Conservation (phyloP, 2,329 filamentous ascomycete genomes). For the Sarocladium brachiariae region DNA sequence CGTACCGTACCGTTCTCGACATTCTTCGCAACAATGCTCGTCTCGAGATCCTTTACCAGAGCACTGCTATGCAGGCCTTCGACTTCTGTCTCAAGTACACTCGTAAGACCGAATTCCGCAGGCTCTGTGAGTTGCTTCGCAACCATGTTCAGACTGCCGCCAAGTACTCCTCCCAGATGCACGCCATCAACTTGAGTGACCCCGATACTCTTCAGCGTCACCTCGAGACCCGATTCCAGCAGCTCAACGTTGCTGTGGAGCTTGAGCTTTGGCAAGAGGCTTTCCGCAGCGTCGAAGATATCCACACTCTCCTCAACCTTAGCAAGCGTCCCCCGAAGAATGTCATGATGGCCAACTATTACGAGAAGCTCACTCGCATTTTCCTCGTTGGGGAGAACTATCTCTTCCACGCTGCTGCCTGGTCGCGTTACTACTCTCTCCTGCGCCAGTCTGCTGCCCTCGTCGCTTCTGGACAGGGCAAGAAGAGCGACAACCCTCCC, state of each 20-base stretch:
- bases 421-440: conserved; percentile 95
- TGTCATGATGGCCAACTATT: conserved; percentile 99
- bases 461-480: conserved; percentile 75
- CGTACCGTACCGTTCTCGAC: conserved; percentile 94
- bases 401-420: conserved; percentile 96
- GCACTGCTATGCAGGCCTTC: conserved; percentile 95
- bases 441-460: conserved; percentile 83
- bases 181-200: conserved; percentile 97
- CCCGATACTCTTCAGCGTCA: conserved; percentile 96
- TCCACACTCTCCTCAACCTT: conserved; percentile 91
- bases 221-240: conserved; percentile 95
- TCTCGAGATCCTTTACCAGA: conserved; percentile 96
- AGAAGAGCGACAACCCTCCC: conserved; percentile 91
- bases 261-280: conserved; percentile 98
- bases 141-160: conserved; percentile 99
- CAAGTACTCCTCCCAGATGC: conserved; percentile 99
- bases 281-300: conserved; percentile 98
- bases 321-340: conserved; percentile 99
- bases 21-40: conserved; percentile 99
- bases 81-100: conserved; percentile 98
- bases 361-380: conserved; percentile 97
- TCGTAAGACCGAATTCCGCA: conserved; percentile 97
- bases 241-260: conserved; percentile 96
- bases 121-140: conserved; percentile 93
- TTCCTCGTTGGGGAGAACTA: conserved; percentile 99